phyloP scores from a whole-genome alignment of 371 early-diverging fungal species.

The Mortierella sp. region DNA sequence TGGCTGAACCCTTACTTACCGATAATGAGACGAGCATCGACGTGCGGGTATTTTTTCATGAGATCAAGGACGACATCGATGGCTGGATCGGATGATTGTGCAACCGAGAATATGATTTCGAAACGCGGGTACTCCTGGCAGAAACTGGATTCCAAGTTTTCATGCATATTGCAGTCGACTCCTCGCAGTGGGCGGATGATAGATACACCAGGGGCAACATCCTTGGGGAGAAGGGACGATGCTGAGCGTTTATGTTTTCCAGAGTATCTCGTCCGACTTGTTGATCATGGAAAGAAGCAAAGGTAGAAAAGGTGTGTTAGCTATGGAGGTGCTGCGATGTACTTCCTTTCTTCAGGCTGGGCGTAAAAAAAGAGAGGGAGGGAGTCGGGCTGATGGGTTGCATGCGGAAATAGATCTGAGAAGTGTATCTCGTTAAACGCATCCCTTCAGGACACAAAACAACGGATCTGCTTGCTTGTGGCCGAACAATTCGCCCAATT shows the following conservation, averaged over 20 bases:
- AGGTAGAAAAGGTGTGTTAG: neutral
- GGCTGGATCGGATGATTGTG: constrained; percentile 81
- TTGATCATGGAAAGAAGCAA: neutral
- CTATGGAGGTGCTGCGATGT: neutral
- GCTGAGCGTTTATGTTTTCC: constrained; percentile 60
- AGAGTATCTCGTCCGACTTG: constrained; percentile 67
- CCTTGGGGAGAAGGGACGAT: constrained; percentile 61
- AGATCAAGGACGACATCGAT: constrained; percentile 79
- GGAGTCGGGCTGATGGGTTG: neutral
- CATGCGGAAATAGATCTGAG: constrained; percentile 1
- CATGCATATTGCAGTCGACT: constrained; percentile 82
- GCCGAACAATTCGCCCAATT: neutral
- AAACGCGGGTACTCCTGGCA: constrained; percentile 84
- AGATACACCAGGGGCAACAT: constrained; percentile 77
- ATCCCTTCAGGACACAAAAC: neutral
- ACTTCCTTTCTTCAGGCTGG: neutral
- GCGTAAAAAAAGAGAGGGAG: neutral
- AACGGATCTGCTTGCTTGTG: neutral
- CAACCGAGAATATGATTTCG: constrained; percentile 91
- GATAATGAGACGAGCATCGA: constrained; percentile 81
- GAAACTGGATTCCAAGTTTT: constrained; percentile 87
- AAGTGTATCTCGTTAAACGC: neutral
- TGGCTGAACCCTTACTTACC: constrained; percentile 60
- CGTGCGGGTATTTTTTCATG: constrained; percentile 75
- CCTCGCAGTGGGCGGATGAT: constrained; percentile 95